These are phyloP conservation scores for Rhizomucor pusillus DNA, from an alignment of 371 early-diverging fungal species.

Conservation along the genomic window DNA sequence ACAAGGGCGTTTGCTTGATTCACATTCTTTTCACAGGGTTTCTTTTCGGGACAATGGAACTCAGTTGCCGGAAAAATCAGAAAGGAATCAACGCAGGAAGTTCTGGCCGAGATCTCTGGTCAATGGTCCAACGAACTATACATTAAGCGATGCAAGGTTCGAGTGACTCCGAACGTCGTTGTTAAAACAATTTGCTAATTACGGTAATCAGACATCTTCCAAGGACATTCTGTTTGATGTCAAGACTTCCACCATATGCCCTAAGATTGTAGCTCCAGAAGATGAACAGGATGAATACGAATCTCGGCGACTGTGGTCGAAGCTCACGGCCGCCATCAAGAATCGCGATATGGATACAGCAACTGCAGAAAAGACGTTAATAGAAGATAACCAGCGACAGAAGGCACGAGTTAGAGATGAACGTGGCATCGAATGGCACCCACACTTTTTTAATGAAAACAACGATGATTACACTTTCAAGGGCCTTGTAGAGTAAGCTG, in stretches of 20 bases:
- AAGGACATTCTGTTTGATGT: slow-evolving; percentile 72
- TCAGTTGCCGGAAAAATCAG: slow-evolving; percentile 81
- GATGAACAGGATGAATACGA: slow-evolving; percentile 80
- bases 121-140: slow-evolving; percentile 82
- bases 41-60: slow-evolving; percentile 80
- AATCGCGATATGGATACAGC: slow-evolving; percentile 71
- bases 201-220: slow-evolving; percentile 13
- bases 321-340: slow-evolving; percentile 73
- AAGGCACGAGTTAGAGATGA: slow-evolving; percentile 59
- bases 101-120: slow-evolving; percentile 75
- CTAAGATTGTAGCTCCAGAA: slow-evolving; percentile 70
- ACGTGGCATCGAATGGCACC: slow-evolving; percentile 41
- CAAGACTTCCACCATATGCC: slow-evolving; percentile 52
- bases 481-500: slow-evolving; percentile 18
- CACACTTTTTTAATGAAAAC: slow-evolving; percentile 48
- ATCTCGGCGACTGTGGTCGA: slow-evolving; percentile 76
- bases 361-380: slow-evolving; percentile 74
- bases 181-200: slow-evolving; percentile 1
- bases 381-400: slow-evolving; percentile 82
- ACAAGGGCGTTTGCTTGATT: neutral
- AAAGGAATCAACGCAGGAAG: slow-evolving; percentile 74
- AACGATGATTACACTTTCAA: slow-evolving; percentile 29
- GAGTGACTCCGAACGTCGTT: neutral
- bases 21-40: too few species aligned
- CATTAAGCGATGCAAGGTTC: slow-evolving; percentile 39